These are phyloP conservation scores for Kwoniella botswanensis DNA, from an alignment of 768 basidiomycete species.

Conservation along the genomic window DNA sequence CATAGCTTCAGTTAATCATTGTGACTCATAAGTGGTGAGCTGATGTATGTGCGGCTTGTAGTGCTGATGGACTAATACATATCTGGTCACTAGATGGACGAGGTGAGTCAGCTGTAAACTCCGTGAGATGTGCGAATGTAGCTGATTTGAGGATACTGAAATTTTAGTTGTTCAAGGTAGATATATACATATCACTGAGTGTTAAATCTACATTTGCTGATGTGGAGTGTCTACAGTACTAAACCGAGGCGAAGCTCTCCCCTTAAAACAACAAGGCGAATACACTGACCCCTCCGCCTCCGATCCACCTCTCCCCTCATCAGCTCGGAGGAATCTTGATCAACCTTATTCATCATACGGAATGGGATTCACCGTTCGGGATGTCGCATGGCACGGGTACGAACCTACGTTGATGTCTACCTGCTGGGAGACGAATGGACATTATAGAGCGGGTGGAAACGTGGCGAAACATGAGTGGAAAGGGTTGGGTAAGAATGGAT, in stretches of 20 bases:
- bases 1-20: conserved; percentile 57
- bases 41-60: background rate
- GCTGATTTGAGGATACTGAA: conserved; percentile 13
- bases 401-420: conserved; percentile 91
- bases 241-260: conserved; percentile 74
- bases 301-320: conserved; percentile 34
- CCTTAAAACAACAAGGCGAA: conserved; percentile 45
- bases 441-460: conserved; percentile 65
- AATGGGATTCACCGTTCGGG: conserved; percentile 72
- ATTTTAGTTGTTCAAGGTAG: conserved; percentile 65
- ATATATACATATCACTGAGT: background rate
- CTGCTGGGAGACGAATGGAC: conserved; percentile 74
- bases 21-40: conserved; percentile 63
- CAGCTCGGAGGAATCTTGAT: background rate
- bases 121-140: too few species aligned
- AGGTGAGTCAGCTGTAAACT: conserved; percentile 16
- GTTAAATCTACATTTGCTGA: background rate
- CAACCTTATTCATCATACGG: conserved; percentile 48
- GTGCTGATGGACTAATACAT: conserved; percentile 61
- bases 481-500: conserved; percentile 72
- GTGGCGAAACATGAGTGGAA: conserved; percentile 97
- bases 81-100: conserved; percentile 95
- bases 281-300: conserved; percentile 61
- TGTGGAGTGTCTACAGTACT: conserved; percentile 61
- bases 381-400: conserved; percentile 93